Conservation (phyloP, 2,329 filamentous ascomycete genomes). For the Neophaeococcomyces aloes region DNA sequence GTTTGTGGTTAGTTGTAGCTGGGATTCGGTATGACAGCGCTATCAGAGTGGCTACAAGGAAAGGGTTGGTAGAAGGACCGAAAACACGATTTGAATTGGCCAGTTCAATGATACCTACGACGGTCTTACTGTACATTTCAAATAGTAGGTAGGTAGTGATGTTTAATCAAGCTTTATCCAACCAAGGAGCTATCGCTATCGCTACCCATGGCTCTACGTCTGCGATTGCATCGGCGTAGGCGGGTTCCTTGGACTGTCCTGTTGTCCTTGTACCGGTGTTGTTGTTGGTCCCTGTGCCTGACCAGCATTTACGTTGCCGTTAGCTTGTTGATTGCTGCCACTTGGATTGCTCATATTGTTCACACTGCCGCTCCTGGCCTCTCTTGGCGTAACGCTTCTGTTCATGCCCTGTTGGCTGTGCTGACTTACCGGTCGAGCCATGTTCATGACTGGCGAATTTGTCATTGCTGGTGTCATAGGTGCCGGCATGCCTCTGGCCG, state of each 20-base stretch:
- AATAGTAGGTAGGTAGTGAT: too few relatives aligned
- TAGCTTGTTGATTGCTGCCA: neutral
- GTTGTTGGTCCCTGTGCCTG: neutral
- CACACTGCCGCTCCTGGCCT: constrained; percentile 34
- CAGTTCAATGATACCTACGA: too few relatives aligned
- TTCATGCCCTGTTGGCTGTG: constrained; percentile 23
- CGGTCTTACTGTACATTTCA: too few relatives aligned
- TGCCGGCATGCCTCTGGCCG: constrained; percentile 16
- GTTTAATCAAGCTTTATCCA: too few relatives aligned
- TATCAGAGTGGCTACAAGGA: too few relatives aligned
- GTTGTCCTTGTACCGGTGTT: constrained; percentile 20
- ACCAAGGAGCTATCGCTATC: too few relatives aligned
- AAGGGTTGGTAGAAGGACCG: too few relatives aligned
- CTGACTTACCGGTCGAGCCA: constrained; percentile 24
- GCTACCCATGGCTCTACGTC: too few relatives aligned
- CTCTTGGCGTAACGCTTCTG: constrained; percentile 31
- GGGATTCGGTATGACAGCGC: too few relatives aligned
- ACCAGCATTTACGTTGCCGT: neutral
- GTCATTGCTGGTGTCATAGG: constrained; percentile 23
- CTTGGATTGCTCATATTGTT: too few relatives aligned
- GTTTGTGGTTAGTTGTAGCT: too few relatives aligned
- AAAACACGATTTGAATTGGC: too few relatives aligned
- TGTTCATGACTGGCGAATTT: constrained; percentile 37
- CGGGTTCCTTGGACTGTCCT: constrained; percentile 27
- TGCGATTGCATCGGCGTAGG: constrained; percentile 2